phyloP scores from a whole-genome alignment of 176 grass and related monocot species.

The Aegilops bicornis region DNA sequence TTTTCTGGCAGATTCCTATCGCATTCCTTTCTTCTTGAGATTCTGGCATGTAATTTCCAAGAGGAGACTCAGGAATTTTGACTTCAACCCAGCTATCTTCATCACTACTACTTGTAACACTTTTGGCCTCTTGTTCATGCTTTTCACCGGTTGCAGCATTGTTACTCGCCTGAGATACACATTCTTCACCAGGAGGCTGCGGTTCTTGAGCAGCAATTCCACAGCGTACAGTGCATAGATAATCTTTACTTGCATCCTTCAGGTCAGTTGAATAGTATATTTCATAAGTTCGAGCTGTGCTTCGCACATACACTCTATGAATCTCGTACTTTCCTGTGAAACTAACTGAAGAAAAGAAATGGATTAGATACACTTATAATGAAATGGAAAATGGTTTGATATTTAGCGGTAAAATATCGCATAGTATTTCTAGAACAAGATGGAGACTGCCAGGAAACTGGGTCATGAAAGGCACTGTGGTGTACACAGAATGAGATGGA shows the following conservation, averaged over 20 bases:
- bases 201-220: constrained; percentile 47
- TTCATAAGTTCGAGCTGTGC: constrained; percentile 81
- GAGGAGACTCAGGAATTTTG: constrained; percentile 48
- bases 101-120: constrained; percentile 45
- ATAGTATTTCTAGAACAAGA: neutral
- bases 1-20: constrained; percentile 29
- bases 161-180: constrained; percentile 35
- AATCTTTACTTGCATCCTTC: constrained; percentile 54
- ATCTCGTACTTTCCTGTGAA: constrained; percentile 70
- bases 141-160: constrained; percentile 37
- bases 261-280: constrained; percentile 68
- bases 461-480: neutral
- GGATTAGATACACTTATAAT: constrained; percentile 15
- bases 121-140: constrained; percentile 37
- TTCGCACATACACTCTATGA: constrained; percentile 71
- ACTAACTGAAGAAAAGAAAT: constrained; percentile 51
- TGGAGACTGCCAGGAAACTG: neutral
- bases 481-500: constrained; percentile 14
- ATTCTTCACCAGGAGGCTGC: constrained; percentile 32
- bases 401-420: neutral
- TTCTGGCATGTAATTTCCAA: constrained; percentile 17
- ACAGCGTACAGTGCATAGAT: constrained; percentile 84
- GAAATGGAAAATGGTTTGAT: constrained; percentile 10
- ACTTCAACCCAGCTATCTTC: constrained; percentile 95
- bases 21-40: constrained; percentile 34